A percentile compares a stretch with the other conserved stretches of the same genome.
phyloP scores from a whole-genome alignment of 164 flowering plant genomes.

The Dillenia suffruticosa region DNA sequence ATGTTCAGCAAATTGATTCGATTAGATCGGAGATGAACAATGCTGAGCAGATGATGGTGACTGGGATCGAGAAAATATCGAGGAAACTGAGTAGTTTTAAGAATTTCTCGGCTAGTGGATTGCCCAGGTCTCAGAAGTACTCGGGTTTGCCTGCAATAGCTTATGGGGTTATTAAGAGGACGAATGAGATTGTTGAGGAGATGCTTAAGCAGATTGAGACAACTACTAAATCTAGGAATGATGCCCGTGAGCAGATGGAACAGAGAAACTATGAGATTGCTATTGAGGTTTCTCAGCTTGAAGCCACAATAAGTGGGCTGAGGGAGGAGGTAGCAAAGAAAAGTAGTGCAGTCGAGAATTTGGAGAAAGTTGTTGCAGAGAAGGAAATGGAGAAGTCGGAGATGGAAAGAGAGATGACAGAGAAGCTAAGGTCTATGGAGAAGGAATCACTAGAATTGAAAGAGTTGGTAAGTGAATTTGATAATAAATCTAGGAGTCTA shows the following conservation, averaged over 20 bases:
- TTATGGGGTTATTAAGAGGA: slow-evolving; percentile 87
- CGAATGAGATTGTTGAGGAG: slow-evolving; percentile 90
- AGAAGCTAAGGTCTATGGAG: slow-evolving; percentile 36
- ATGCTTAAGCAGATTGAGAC: slow-evolving; percentile 64
- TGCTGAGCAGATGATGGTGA: slow-evolving; percentile 66
- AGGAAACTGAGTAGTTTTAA: slow-evolving; percentile 67
- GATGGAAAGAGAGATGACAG: slow-evolving; percentile 43
- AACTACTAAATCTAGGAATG: slow-evolving; percentile 60
- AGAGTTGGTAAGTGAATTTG: slow-evolving; percentile 39
- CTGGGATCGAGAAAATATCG: slow-evolving; percentile 82
- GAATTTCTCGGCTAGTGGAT: slow-evolving; percentile 50
- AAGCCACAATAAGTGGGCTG: slow-evolving; percentile 68
- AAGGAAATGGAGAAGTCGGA: slow-evolving; percentile 46
- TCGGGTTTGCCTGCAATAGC: slow-evolving; percentile 76
- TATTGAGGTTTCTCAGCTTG: slow-evolving; percentile 94
- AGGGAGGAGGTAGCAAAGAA: slow-evolving; percentile 64
- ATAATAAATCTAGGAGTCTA: slow-evolving; percentile 40
- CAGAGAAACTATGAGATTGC: slow-evolving; percentile 94
- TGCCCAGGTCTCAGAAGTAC: slow-evolving; percentile 83
- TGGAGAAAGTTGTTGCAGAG: slow-evolving; percentile 44
- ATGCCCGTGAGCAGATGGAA: slow-evolving; percentile 77
- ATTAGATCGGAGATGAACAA: slow-evolving; percentile 58
- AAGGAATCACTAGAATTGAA: slow-evolving; percentile 43
- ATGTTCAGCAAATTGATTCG: slow-evolving; percentile 48
- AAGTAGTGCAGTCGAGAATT: slow-evolving; percentile 32